phyloP scores from a whole-genome alignment of 371 early-diverging fungal species.

The Blakeslea trispora region DNA sequence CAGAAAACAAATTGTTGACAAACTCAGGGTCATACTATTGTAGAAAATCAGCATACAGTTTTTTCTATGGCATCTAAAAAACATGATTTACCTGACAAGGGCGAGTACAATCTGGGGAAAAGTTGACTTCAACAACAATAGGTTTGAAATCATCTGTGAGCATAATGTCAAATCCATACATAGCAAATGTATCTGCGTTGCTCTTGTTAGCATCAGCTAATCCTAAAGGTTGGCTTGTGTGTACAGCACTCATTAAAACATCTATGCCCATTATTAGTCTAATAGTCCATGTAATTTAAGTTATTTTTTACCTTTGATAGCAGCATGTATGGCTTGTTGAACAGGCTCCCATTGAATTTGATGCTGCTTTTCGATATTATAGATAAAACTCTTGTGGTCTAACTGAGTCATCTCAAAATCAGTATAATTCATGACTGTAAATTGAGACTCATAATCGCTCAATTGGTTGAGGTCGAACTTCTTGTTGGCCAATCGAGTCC shows the following conservation, averaged over 20 bases:
- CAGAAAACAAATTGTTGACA: slow-evolving; percentile 56
- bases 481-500: slow-evolving; percentile 64
- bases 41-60: slow-evolving; percentile 4
- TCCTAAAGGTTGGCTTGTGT: slow-evolving; percentile 52
- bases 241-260: slow-evolving; percentile 51
- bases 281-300: too few species aligned
- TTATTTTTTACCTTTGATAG: slow-evolving; percentile 43
- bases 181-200: slow-evolving; percentile 47
- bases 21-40: slow-evolving; percentile 54
- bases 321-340: slow-evolving; percentile 52
- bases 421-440: slow-evolving; percentile 63
- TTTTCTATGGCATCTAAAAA: too few species aligned
- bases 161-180: slow-evolving; percentile 64
- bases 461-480: slow-evolving; percentile 45
- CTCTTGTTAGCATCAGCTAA: slow-evolving; percentile 27
- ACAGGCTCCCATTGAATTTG: slow-evolving; percentile 48
- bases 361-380: slow-evolving; percentile 60
- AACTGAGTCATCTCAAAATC: slow-evolving; percentile 60
- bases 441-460: slow-evolving; percentile 61
- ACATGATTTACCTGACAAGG: slow-evolving; percentile 48
- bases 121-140: slow-evolving; percentile 55
- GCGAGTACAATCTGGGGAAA: slow-evolving; percentile 58
- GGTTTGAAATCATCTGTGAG: slow-evolving; percentile 54
- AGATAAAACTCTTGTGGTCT: slow-evolving; percentile 58
- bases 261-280: slow-evolving; percentile 18